Evolutionary conservation across 345 rosid genomes (phyloP).

Genomic region (Geranium brycei): DNA sequence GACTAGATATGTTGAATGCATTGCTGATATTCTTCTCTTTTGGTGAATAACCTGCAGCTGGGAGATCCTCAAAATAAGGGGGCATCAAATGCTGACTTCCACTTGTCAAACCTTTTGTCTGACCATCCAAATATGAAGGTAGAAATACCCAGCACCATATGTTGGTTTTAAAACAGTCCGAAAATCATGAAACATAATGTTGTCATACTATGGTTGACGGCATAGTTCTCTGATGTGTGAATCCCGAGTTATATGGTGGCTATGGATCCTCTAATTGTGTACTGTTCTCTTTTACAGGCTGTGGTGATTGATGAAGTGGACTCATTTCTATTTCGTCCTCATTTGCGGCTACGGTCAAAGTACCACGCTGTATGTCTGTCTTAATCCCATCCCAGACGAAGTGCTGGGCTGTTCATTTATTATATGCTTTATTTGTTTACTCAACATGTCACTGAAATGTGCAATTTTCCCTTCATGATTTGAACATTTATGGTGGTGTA

Average conservation of each 20-base stretch:
- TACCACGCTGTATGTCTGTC: conserved; percentile 67
- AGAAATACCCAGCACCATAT: neutral
- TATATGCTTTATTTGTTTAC: neutral
- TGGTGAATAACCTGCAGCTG: conserved; percentile 31
- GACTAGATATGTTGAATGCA: conserved; percentile 1
- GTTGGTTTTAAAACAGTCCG: no score
- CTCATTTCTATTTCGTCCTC: conserved; percentile 82
- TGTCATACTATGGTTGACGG: neutral
- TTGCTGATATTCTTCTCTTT: conserved; percentile 8
- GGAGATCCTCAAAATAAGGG: conserved; percentile 96
- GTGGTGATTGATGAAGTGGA: conserved; percentile 93
- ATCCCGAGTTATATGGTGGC: neutral
- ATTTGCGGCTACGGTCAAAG: conserved; percentile 66
- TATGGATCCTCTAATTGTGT: neutral
- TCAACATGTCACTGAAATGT: neutral
- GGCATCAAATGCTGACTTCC: conserved; percentile 92
- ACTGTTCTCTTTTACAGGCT: conserved; percentile 33
- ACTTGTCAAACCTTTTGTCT: conserved; percentile 74
- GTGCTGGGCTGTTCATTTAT: neutral
- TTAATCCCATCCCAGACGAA: no score
- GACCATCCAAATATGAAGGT: conserved; percentile 99
- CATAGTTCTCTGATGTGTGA: neutral
- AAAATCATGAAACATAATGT: no score
- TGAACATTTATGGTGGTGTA: no score
- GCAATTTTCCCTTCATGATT: neutral